These are phyloP conservation scores for Pseudomassariella vexata DNA, from an alignment of 2,329 filamentous ascomycete genomes.

Conservation along the genomic window DNA sequence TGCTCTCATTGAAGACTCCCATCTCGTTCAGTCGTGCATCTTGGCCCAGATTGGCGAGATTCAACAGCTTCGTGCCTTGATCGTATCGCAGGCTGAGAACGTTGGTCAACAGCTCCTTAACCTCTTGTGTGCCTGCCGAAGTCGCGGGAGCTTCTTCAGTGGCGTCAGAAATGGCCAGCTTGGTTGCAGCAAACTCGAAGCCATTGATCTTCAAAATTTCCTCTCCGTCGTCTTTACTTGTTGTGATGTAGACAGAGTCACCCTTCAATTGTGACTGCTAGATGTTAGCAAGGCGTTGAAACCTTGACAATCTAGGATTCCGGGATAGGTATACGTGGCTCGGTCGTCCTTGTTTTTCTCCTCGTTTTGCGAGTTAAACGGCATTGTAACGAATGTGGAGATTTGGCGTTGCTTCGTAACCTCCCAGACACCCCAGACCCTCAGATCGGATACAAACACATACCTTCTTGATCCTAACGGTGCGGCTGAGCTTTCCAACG, in stretches of 20 bases:
- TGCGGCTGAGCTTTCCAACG: conserved; percentile 42
- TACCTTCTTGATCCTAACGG: conserved; percentile 72
- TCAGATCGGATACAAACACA: conserved; percentile 45
- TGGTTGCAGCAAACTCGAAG: conserved; percentile 61
- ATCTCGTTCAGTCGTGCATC: conserved; percentile 68
- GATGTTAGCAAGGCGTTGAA: conserved; percentile 60
- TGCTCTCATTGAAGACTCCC: conserved; percentile 69
- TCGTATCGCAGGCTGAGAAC: conserved; percentile 75
- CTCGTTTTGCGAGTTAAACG: conserved; percentile 32
- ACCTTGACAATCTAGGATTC: conserved; percentile 31
- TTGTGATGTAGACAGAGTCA: conserved; percentile 63
- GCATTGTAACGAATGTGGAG: conserved; percentile 33
- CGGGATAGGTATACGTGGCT: conserved; percentile 30
- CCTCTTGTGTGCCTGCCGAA: conserved; percentile 49
- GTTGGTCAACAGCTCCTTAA: conserved; percentile 61
- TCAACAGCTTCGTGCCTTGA: conserved; percentile 64
- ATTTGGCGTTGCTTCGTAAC: conserved; percentile 31
- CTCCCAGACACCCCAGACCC: conserved; percentile 34
- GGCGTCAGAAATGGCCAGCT: conserved; percentile 49
- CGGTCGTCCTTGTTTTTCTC: conserved; percentile 27
- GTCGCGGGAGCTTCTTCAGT: conserved; percentile 31
- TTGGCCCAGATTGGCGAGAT: conserved; percentile 70
- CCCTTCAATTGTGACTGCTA: conserved; percentile 64
- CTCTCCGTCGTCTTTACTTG: conserved; percentile 58
- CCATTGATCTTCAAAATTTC: conserved; percentile 63